phyloP scores from a whole-genome alignment of 306 rosid genomes.

The Sicyos edulis region DNA sequence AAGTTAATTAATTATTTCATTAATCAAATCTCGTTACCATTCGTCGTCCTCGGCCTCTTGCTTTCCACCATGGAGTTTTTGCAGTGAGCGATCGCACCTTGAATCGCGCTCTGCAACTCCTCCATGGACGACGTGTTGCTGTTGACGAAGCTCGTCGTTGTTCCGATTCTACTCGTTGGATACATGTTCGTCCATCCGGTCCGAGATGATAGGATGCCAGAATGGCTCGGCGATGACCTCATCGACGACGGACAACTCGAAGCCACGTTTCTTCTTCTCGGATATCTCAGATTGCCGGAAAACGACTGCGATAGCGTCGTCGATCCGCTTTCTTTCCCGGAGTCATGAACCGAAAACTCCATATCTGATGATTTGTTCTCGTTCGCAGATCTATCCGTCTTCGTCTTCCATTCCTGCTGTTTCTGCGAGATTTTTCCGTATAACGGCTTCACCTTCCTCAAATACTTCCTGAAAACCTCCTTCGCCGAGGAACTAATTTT shows the following conservation, averaged over 20 bases:
- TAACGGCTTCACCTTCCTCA: constrained; percentile 79
- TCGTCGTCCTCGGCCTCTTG: neutral
- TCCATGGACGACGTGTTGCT: constrained; percentile 70
- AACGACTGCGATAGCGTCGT: constrained; percentile 57
- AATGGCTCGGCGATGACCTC: constrained; percentile 79
- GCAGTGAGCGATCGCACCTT: constrained; percentile 97
- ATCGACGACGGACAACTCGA: constrained; percentile 95
- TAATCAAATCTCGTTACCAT: constrained; percentile 19
- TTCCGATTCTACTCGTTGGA: neutral
- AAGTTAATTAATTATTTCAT: constrained; percentile 1
- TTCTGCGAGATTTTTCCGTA: constrained; percentile 37
- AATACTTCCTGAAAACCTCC: constrained; percentile 68
- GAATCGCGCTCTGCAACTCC: constrained; percentile 93
- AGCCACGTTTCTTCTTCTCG: constrained; percentile 46
- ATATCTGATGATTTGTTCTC: constrained; percentile 4
- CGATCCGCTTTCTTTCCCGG: constrained; percentile 24
- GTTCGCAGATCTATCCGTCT: constrained; percentile 35
- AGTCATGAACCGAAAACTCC: neutral
- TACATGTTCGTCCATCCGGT: constrained; percentile 22
- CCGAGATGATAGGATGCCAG: constrained; percentile 52
- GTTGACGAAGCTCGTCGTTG: constrained; percentile 3
- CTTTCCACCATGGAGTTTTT: constrained; percentile 33
- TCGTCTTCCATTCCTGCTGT: constrained; percentile 25
- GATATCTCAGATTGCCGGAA: constrained; percentile 69
- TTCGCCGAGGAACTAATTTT: constrained; percentile 56